Conservation (phyloP, 768 basidiomycete species). For the Leccinellum albellum region DNA sequence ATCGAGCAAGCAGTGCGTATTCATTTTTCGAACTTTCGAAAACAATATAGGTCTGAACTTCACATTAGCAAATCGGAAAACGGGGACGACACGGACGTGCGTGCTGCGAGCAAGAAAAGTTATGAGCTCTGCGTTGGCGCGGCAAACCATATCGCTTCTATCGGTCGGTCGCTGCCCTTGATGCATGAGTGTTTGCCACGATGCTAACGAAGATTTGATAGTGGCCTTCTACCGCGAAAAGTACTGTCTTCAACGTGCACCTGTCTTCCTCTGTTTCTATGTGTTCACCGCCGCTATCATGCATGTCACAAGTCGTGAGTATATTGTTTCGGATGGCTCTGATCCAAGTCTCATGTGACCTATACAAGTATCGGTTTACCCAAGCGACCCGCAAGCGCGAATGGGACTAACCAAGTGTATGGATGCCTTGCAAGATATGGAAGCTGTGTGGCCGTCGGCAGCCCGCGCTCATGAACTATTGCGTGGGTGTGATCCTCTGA, state of each 20-base stretch:
- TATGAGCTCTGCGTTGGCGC: conserved; percentile 73
- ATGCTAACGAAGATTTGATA: conserved; percentile 22
- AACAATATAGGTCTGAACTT: not conserved
- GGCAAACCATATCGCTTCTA: conserved; percentile 74
- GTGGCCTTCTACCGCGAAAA: conserved; percentile 59
- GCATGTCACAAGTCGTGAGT: conserved; percentile 72
- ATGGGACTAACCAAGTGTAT: conserved; percentile 64
- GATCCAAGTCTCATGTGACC: not conserved
- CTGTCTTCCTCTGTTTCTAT: conserved; percentile 75
- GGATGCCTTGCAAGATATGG: conserved; percentile 62
- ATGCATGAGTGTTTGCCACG: not conserved
- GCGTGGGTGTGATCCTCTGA: conserved; percentile 49
- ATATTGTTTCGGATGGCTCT: not conserved
- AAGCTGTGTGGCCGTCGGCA: conserved; percentile 72
- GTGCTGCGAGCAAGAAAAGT: conserved; percentile 54
- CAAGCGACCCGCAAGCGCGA: conserved; percentile 66
- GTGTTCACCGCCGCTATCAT: conserved; percentile 77
- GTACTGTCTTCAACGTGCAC: conserved; percentile 55
- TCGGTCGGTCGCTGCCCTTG: conserved; percentile 39
- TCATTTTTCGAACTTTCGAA: not conserved
- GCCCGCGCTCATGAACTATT: conserved; percentile 71
- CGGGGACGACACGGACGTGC: conserved; percentile 50
- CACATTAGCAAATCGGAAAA: conserved; percentile 34
- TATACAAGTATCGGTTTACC: conserved; percentile 54
- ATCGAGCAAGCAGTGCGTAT: conserved; percentile 37